Conservation (phyloP, 495 filamentous ascomycete genomes). For the Viridothelium virens region DNA sequence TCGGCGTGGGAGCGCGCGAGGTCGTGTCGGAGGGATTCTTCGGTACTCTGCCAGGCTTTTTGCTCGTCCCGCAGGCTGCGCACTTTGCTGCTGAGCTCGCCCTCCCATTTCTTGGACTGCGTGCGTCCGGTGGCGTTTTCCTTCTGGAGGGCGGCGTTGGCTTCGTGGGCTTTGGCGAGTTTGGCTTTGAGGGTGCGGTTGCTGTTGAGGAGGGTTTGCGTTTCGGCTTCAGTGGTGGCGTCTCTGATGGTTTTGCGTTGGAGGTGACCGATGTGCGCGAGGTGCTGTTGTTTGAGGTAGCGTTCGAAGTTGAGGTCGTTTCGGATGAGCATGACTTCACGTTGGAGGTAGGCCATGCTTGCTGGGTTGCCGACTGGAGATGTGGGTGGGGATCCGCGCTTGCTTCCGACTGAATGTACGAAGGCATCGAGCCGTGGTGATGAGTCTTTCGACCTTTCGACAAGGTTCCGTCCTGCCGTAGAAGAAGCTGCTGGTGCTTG, state of each 20-base stretch:
- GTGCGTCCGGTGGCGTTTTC: slow-evolving; percentile 56
- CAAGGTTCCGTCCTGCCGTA: not conserved
- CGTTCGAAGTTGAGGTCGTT: slow-evolving; percentile 73
- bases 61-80: slow-evolving; percentile 56
- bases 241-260: slow-evolving; percentile 60
- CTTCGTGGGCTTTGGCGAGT: slow-evolving; percentile 58
- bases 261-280: slow-evolving; percentile 64
- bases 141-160: slow-evolving; percentile 53
- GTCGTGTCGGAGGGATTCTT: slow-evolving; percentile 45
- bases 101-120: slow-evolving; percentile 64
- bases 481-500: slow-evolving; percentile 23
- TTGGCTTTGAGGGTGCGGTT: slow-evolving; percentile 62
- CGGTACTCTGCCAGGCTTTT: slow-evolving; percentile 52
- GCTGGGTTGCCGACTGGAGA: slow-evolving; percentile 34
- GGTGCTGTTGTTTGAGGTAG: slow-evolving; percentile 67
- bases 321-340: slow-evolving; percentile 56
- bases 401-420: slow-evolving; percentile 17
- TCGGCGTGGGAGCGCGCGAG: slow-evolving; percentile 47
- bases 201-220: slow-evolving; percentile 62
- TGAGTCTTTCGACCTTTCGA: not conserved
- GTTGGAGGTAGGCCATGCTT: slow-evolving; percentile 48
- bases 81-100: slow-evolving; percentile 53
- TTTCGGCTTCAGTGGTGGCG: slow-evolving; percentile 64
- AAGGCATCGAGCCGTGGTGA: slow-evolving; percentile 28
- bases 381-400: not conserved